A percentile compares a stretch with the other conserved stretches of the same genome.
Evolutionary conservation across 2,329 filamentous ascomycete species (phyloP).

Genomic region (Pyricularia sp.): DNA sequence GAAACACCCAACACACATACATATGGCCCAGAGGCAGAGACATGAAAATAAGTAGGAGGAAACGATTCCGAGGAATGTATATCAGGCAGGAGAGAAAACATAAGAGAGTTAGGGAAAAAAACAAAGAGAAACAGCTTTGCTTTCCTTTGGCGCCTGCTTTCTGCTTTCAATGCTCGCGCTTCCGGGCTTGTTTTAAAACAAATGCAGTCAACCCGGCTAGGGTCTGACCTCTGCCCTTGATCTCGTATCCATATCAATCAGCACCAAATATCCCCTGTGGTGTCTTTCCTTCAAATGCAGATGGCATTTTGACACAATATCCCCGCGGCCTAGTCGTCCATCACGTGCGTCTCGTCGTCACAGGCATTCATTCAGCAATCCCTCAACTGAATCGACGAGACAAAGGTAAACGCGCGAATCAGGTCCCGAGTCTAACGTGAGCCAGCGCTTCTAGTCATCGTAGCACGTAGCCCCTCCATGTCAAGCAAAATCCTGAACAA

Average conservation of each 20-base stretch:
- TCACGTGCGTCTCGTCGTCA: background rate
- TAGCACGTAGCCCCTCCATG: background rate
- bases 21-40: background rate
- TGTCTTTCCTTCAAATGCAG: background rate
- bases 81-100: background rate
- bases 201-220: background rate
- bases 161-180: background rate
- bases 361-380: background rate
- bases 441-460: background rate
- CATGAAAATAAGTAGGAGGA: background rate
- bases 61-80: background rate
- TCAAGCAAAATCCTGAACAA: background rate
- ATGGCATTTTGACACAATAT: background rate
- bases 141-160: background rate
- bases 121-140: background rate
- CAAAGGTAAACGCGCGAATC: background rate
- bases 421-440: background rate
- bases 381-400: background rate
- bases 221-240: background rate
- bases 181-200: background rate
- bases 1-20: background rate
- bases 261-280: background rate
- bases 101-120: background rate
- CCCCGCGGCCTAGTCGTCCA: background rate
- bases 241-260: background rate